Conservation (phyloP, 148 eudicot genomes). For the Heliamphora exappendiculata region DNA sequence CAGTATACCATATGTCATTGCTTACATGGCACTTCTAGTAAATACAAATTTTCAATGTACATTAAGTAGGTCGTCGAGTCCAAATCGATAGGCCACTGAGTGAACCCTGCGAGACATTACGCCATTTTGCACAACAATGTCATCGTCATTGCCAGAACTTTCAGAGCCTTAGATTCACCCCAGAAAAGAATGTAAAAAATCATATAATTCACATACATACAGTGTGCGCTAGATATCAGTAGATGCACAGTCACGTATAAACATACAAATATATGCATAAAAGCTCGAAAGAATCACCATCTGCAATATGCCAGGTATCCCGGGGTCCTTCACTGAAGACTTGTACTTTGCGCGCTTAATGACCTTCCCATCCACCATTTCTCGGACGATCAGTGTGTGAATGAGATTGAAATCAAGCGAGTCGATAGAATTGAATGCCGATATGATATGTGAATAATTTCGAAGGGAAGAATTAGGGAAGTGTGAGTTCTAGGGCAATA, state of each 20-base stretch:
- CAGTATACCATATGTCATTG: no score
- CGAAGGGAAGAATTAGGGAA: neutral
- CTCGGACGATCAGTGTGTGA: neutral
- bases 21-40: no score
- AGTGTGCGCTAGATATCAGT: neutral
- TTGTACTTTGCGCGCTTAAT: slow-evolving; percentile 59
- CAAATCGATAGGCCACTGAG: no score
- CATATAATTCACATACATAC: neutral
- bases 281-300: slow-evolving; percentile 26
- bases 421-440: neutral
- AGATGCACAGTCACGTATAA: neutral
- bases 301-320: slow-evolving; percentile 48
- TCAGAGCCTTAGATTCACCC: neutral
- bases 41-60: no score
- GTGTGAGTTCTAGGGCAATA: slow-evolving; percentile 12
- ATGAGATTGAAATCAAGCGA: neutral
- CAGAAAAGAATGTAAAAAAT: neutral
- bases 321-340: slow-evolving; percentile 43
- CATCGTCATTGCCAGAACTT: neutral
- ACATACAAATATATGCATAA: neutral
- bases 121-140: neutral
- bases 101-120: neutral
- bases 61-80: no score
- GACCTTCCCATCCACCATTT: slow-evolving; percentile 43
- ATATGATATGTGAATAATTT: neutral